Base-by-base conservation (phyloP, 75 land plant species). In the Gnetum montanum region DNA sequence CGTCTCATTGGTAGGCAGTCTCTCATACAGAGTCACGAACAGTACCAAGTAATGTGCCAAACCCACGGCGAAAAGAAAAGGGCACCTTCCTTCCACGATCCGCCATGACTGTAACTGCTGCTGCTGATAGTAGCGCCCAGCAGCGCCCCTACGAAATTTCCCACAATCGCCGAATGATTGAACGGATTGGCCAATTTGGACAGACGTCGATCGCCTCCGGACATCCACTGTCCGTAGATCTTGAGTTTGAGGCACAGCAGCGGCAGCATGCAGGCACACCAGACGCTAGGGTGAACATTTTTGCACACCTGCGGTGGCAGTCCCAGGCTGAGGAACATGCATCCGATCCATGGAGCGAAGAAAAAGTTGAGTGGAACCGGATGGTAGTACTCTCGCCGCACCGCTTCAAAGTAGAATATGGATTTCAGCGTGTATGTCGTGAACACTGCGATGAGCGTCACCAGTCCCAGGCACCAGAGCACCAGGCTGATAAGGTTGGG, bases 291-390 rank as follows among this genome's bases (percentile, higher is more conserved):
- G 47, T 57, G 94, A 6, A 82, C 43, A 35, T 41, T 19, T 2
- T 23, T 22, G 2, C 72, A n/a, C 11, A 88, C 45, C 8, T 57
- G 60, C 6, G 85, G 77, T 7, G 94, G 94, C 16, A 78, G 46
- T 5, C 94, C 82, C 10, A 84, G 47, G 6, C 54, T 61, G 22
- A 83, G 58, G 57, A 88, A 84, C 55, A 88, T 61, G 27, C 80
- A 63, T 49, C 79, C 69, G 24, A 88, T 78, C 77, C 82, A 84
- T 24, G 94, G 94, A 28, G 94, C 82, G 41, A 88, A 88, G 85
- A 88, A 81, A 74, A 80, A 84, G 75, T 88, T 88, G 54, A 88
- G 72, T 25, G 89, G 74, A 13, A 88, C 59, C 0, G 94, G 94
- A 43, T 84, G 94, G 58, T 75, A 70, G 52, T 72, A 88, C 59